A percentile compares a stretch with the other conserved stretches of the same genome.
Conservation (phyloP, 2,329 filamentous ascomycete species). For the Sclerotinia trifoliorum region DNA sequence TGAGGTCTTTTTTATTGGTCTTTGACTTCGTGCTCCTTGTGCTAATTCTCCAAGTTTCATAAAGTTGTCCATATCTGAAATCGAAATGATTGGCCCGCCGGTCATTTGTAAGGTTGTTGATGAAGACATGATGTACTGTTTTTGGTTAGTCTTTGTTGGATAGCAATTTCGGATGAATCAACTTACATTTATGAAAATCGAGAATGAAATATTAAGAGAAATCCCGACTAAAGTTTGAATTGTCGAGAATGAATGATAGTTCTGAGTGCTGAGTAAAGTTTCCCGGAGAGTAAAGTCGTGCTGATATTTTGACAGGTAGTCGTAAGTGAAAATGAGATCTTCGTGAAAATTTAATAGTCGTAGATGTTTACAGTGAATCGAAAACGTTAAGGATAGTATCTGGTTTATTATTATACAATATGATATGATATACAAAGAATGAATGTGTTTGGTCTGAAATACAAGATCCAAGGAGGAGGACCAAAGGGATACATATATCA, state of each 20-base stretch:
- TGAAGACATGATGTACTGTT: conserved; percentile 2
- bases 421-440: neutral
- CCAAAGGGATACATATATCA: conserved; percentile 9
- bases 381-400: conserved; percentile 12
- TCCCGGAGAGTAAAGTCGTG: neutral
- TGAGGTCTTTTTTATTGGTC: conserved; percentile 20
- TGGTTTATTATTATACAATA: conserved; percentile 11
- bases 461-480: neutral
- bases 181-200: neutral
- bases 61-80: conserved; percentile 21
- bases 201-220: neutral
- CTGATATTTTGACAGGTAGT: neutral
- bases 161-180: no score
- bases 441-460: neutral
- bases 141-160: neutral
- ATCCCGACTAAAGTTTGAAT: neutral
- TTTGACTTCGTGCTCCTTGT: conserved; percentile 10
- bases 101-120: neutral
- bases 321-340: neutral
- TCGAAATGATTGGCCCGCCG: conserved; percentile 22
- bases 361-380: neutral
- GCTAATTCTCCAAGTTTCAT: conserved; percentile 21
- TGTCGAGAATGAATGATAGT: neutral
- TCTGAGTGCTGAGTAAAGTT: neutral
- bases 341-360: neutral